Evolutionary conservation across 345 rosid genomes (phyloP).

Genomic region (Populus simonii): DNA sequence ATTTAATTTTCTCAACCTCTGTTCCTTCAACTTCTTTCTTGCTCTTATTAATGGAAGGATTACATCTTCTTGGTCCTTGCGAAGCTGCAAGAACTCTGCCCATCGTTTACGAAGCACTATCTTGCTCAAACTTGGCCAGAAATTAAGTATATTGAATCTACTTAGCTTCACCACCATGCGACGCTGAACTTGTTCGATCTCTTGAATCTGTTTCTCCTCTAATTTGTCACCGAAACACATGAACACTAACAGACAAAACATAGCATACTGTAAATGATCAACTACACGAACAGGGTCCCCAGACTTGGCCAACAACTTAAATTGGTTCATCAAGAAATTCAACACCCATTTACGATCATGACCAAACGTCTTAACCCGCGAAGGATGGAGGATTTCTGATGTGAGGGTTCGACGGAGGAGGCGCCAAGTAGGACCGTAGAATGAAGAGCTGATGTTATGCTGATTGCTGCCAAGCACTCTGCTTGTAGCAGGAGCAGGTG

Average conservation of each 20-base stretch:
- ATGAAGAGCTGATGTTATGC: background rate
- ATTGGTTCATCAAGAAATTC: background rate
- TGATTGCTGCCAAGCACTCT: background rate
- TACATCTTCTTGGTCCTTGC: background rate
- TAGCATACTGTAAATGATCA: conserved; percentile 3
- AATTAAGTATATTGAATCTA: background rate
- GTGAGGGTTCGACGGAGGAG: conserved; percentile 25
- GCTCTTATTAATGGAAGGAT: conserved; percentile 15
- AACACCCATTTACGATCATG: conserved; percentile 16
- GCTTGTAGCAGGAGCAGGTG: background rate
- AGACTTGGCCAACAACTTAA: background rate
- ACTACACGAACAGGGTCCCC: conserved; percentile 13
- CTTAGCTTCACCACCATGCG: background rate
- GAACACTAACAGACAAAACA: conserved; percentile 15
- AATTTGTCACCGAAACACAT: conserved; percentile 27
- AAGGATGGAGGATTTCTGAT: conserved; percentile 23
- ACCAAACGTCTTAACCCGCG: conserved; percentile 9
- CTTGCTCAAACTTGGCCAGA: conserved; percentile 6
- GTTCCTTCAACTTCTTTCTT: background rate
- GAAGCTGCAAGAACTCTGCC: conserved; percentile 7
- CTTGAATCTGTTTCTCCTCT: conserved; percentile 6
- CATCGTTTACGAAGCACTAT: conserved; percentile 10
- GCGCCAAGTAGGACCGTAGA: conserved; percentile 25
- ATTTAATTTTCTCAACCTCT: background rate
- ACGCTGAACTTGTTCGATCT: conserved; percentile 13